Evolutionary conservation across 106 monocot genomes (phyloP).

Genomic region (Apostasia ramifera): DNA sequence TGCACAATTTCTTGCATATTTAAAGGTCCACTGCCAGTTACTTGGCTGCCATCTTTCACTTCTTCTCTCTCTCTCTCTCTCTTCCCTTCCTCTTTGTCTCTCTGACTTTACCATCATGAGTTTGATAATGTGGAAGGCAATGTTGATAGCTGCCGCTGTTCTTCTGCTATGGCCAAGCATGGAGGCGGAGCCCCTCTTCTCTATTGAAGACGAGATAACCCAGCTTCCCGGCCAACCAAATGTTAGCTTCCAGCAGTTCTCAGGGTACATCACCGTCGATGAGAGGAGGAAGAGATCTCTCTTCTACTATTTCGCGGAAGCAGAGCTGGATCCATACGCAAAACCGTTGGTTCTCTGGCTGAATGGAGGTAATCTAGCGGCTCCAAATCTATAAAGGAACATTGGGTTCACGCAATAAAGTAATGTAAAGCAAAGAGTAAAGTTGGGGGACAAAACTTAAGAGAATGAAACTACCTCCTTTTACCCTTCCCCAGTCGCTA

Average conservation of each 20-base stretch:
- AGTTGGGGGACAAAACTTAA: not conserved
- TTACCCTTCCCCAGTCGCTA: not conserved
- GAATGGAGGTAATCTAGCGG: slow-evolving; percentile 67
- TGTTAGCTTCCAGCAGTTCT: slow-evolving; percentile 77
- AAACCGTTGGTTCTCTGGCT: slow-evolving; percentile 96
- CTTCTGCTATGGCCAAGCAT: slow-evolving; percentile 26
- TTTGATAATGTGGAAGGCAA: not conserved
- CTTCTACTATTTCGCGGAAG: slow-evolving; percentile 96
- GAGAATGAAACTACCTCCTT: not conserved
- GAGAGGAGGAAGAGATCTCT: slow-evolving; percentile 47
- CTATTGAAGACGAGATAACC: slow-evolving; percentile 47
- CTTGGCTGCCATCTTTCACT: not conserved
- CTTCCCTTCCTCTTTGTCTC: not conserved
- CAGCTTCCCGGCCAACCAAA: slow-evolving; percentile 88
- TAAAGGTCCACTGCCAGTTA: too few relatives aligned
- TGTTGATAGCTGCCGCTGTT: slow-evolving; percentile 26
- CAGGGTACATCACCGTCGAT: slow-evolving; percentile 84
- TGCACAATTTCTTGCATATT: too few relatives aligned
- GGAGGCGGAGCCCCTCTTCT: slow-evolving; percentile 7
- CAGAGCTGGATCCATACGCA: slow-evolving; percentile 57
- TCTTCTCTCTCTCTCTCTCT: not conserved
- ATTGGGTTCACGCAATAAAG: not conserved
- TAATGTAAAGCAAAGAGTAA: not conserved
- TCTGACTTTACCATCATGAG: not conserved
- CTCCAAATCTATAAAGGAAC: not conserved